Evolutionary conservation across 106 monocot genomes (phyloP), one percentile per base, ranked within the genome.

Genomic region (Phalaenopsis equestris): DNA sequence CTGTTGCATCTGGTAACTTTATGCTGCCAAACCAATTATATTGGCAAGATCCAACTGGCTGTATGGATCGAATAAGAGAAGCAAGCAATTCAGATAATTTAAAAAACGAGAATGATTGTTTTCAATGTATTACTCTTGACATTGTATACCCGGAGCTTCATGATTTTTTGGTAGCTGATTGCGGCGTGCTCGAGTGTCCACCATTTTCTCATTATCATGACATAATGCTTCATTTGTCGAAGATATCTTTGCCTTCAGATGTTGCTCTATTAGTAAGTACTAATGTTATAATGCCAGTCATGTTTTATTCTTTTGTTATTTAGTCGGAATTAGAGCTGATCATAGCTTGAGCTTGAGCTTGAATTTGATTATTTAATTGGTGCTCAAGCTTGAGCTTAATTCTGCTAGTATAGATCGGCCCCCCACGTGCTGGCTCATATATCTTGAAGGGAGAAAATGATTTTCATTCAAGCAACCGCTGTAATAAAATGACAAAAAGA

Each of bases 41-140:
- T 68, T 91, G 91, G 91, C 80, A 88, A 79, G 91, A 91, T 72
- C 84, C 91, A 41, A 84, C 88, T 79, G 91, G 91, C 52, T 88
- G 88, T 49, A 8, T 87, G n/a, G 83, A 83, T 36, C 78, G 77
- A 76, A 75, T 80, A 42, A 82, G 79, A 43, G 83, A 83, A 39
- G 67, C 24, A 15, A 4, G 36, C 6, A 38, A 47, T 76, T 36
- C 15, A 8, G 15, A 48, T 81, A 41, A 23, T 42, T 81, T 56
- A 7, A 15, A 30, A 23, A 70, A 42, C 30, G 73, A 73, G n/a
- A 78, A 2, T n/a, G 11, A 56, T 11, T 49, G 14, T 78, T 1
- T n/a, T 6, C 73, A 73, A 38, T 83, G 47, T 73, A 79, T 76
- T 23, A 55, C 81, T 17, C 67, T 91, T 74, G 42, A 61, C 4